These are phyloP conservation scores for Colletotrichum sp. DNA, from an alignment of 2,329 filamentous ascomycete genomes.

Conservation along the genomic window DNA sequence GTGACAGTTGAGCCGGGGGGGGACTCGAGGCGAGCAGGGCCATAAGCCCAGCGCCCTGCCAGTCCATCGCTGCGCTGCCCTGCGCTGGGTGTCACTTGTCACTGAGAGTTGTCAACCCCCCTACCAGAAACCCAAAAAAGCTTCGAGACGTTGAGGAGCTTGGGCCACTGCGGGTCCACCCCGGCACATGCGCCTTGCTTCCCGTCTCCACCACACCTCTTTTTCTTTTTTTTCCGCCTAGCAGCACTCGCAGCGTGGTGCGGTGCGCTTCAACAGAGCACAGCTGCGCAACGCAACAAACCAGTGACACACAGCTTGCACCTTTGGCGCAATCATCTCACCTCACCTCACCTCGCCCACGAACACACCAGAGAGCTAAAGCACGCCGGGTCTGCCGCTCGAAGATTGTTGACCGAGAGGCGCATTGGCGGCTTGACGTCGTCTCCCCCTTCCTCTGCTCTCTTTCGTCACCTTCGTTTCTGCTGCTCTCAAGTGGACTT, in stretches of 20 bases:
- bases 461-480: background rate
- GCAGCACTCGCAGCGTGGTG: background rate
- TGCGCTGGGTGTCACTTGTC: background rate
- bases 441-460: background rate
- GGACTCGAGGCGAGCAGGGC: background rate
- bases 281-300: background rate
- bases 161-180: constrained; percentile 15
- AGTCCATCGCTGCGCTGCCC: background rate
- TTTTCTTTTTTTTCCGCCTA: background rate
- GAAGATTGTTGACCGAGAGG: constrained; percentile 9
- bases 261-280: background rate
- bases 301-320: background rate
- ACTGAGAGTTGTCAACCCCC: background rate
- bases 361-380: background rate
- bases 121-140: background rate
- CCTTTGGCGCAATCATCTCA: background rate
- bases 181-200: background rate
- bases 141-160: constrained; percentile 26
- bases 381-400: constrained; percentile 1
- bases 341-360: background rate
- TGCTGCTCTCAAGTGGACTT: background rate
- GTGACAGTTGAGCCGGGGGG: background rate
- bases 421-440: background rate
- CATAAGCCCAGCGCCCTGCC: background rate
- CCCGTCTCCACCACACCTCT: constrained; percentile 2